Percentiles rank a stretch among this genome's conserved stretches.
These are phyloP conservation scores for Eucalyptus pauciflora DNA, from an alignment of 345 rosid genomes.

Conservation along the genomic window DNA sequence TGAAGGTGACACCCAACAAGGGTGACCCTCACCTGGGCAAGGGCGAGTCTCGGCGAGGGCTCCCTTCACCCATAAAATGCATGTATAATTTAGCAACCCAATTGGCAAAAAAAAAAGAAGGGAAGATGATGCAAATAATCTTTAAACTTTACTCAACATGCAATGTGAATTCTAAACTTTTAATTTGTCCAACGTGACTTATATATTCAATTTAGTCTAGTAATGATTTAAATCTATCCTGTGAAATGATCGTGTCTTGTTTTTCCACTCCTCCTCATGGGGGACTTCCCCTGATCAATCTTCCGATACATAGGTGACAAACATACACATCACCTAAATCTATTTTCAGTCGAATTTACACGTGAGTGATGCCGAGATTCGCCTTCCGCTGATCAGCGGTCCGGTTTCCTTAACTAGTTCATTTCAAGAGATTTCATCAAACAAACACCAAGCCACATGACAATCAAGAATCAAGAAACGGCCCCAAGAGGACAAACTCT, in stretches of 20 bases:
- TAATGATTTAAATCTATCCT: no score
- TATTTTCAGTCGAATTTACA: neutral
- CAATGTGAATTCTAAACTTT: no score
- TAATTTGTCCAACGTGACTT: no score
- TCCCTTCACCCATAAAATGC: no score
- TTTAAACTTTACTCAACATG: no score
- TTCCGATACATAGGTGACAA: accelerated
- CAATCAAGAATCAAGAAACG: neutral
- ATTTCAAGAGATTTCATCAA: neutral
- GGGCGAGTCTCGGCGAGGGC: accelerated
- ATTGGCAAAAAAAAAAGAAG: no score
- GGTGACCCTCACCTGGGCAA: no score
- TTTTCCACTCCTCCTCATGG: neutral
- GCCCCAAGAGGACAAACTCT: neutral
- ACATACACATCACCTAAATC: neutral
- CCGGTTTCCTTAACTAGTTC: neutral
- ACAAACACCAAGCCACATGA: neutral
- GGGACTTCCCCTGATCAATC: neutral
- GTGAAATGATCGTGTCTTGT: accelerated
- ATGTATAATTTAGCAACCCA: no score
- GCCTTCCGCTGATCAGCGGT: accelerated
- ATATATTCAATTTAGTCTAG: neutral
- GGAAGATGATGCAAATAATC: no score
- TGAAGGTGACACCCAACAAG: accelerated
- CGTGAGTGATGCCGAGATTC: accelerated